Conservation (phyloP, 2,329 filamentous ascomycete species). For the Colletotrichum viniferum region DNA sequence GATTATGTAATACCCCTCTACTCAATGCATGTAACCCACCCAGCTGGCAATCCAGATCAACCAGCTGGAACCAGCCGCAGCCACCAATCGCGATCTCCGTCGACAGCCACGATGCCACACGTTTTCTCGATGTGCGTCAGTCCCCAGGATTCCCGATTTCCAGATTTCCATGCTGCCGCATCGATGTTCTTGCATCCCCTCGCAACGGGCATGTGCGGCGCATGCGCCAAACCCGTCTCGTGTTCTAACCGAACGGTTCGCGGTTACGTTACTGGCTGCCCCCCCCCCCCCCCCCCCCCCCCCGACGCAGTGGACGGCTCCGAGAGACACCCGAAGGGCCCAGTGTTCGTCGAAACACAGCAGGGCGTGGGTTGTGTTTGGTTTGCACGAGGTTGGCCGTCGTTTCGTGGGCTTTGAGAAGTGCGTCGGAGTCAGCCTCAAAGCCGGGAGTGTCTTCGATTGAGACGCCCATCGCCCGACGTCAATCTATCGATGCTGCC, state of each 20-base stretch:
- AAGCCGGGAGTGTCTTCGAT: slow-evolving; percentile 1
- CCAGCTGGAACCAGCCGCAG: neutral
- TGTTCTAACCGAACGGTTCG: neutral
- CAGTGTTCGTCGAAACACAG: neutral
- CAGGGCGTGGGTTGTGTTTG: neutral
- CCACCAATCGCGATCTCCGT: neutral
- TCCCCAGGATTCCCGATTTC: neutral
- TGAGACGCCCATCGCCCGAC: neutral
- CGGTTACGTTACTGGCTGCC: neutral
- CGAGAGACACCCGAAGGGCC: neutral
- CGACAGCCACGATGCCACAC: neutral
- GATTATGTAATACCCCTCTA: neutral
- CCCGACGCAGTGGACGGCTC: neutral
- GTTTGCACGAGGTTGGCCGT: neutral
- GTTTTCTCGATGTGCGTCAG: slow-evolving; percentile 2
- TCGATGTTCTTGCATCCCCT: neutral
- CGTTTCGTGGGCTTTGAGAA: neutral
- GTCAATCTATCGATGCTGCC: slow-evolving; percentile 3
- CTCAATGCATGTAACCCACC: neutral
- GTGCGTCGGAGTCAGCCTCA: neutral
- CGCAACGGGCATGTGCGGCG: neutral
- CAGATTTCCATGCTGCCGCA: neutral
- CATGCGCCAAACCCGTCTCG: neutral
- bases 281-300: neutral
- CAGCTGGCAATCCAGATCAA: neutral